Base-by-base conservation (phyloP, 164 flowering plant species). In the Umbilicus rupestris region DNA sequence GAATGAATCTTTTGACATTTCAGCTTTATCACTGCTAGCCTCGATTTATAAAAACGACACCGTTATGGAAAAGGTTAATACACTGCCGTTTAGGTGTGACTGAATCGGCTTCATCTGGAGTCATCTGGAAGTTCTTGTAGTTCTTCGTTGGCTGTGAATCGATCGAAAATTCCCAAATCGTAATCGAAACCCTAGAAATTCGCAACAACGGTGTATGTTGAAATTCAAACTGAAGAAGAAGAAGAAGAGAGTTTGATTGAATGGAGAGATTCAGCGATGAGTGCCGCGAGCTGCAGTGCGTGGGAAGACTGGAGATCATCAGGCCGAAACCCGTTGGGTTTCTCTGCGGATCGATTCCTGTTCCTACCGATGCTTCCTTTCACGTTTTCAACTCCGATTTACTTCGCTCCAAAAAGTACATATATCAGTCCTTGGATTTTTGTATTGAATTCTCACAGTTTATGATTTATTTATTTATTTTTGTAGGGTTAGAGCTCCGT, bases 301-400 rank as follows among this genome's bases (percentile, higher is more conserved):
- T 90, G 0, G 97, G 98, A 5, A 84, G 67, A 57, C 66, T 93
- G 73, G 92, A 93, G 67, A 77, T 93, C 60, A 84, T 68, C 28
- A 69, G 70, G 26, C 90, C 96, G 0, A 86, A 87, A 55, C 94
- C 92, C 6, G 85, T 81, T 0, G 92, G 91, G 9, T 90, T 93
- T 69, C 83, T 93, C 63, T 93, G 96, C 79, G 98, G 98, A 41
- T 82, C 96, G 0, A 84, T 90, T 11, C 97, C 90, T 1, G 96
- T 93, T 29, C 87, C 90, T 7, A 87, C 97, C 10, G 97, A 93
- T 42, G 80, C 81, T 20, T 70, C 92, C 11, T 86, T 86, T 73
- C 85, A 79, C 26, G 73, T 74, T 22, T 86, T 84, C 80, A 72
- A 74, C 57, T 81, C 88, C 19, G 88, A 88, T 37, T 80, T 86